These are phyloP conservation scores for Chaetomium fimeti DNA, from an alignment of 495 filamentous ascomycete genomes.

Conservation along the genomic window DNA sequence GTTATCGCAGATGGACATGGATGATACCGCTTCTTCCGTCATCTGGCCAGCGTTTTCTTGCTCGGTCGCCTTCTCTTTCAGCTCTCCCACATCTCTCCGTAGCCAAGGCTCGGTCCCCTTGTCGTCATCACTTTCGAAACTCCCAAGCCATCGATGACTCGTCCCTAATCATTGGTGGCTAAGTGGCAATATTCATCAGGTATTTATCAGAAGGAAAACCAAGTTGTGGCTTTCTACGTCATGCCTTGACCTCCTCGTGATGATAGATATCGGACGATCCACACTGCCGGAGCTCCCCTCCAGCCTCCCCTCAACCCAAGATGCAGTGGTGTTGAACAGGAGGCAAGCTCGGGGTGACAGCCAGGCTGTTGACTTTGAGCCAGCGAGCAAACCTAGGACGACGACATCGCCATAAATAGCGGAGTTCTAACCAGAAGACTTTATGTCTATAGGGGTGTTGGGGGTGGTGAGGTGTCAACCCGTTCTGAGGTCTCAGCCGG, in stretches of 20 bases:
- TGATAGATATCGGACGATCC: no score
- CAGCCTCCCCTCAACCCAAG: neutral
- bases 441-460: no score
- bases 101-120: neutral
- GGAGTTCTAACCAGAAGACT: no score
- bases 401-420: no score
- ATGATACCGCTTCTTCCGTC: neutral
- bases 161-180: neutral
- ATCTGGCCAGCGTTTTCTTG: neutral
- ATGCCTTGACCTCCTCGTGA: neutral
- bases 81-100: neutral
- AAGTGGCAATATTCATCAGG: neutral
- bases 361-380: no score
- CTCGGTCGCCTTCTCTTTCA: neutral
- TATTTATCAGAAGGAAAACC: neutral
- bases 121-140: neutral
- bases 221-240: neutral
- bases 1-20: neutral
- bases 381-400: no score
- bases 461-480: no score
- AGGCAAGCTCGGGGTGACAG: no score
- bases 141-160: neutral
- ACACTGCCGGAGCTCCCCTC: no score
- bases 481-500: no score
- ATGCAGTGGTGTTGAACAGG: no score